A percentile compares a stretch with the other conserved stretches of the same genome.
Conservation (phyloP, 805 yeast genomes). For the Ogataea allantospora region DNA sequence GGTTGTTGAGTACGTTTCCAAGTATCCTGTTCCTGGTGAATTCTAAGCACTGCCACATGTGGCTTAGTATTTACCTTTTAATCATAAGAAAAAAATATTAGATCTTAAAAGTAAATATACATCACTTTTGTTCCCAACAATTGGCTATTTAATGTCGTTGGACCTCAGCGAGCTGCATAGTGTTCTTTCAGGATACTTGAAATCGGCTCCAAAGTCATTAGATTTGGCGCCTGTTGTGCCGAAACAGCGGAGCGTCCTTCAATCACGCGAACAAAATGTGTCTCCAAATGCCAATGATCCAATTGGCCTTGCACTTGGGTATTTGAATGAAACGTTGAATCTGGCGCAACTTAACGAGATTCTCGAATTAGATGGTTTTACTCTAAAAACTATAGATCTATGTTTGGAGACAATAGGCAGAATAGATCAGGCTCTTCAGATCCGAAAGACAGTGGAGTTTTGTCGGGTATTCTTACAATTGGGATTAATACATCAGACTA, state of each 20-base stretch:
- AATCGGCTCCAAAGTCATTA: neutral
- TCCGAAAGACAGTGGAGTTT: constrained; percentile 3
- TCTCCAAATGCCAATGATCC: constrained; percentile 4
- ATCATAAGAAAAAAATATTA: neutral
- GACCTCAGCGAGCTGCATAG: constrained; percentile 9
- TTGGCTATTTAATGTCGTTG: constrained; percentile 3
- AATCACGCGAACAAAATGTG: constrained; percentile 9
- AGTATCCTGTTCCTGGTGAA: constrained; percentile 90
- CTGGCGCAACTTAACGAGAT: neutral
- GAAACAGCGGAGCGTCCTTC: constrained; percentile 8
- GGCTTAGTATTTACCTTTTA: constrained; percentile 10
- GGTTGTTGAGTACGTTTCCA: constrained; percentile 68
- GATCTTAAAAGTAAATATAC: constrained; percentile 1
- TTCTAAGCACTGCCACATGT: constrained; percentile 26
- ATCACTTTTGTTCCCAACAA: neutral
- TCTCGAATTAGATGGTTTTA: constrained; percentile 2
- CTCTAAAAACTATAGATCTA: constrained; percentile 7
- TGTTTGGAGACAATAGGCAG: constrained; percentile 14
- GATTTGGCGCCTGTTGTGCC: neutral
- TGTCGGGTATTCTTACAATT: neutral
- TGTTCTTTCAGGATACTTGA: constrained; percentile 11
- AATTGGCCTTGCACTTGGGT: constrained; percentile 11
- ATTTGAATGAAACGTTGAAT: constrained; percentile 8
- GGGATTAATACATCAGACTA: neutral
- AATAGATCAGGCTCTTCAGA: neutral